phyloP scores from a whole-genome alignment of 164 flowering plant species.

The Nymphaea colorata region DNA sequence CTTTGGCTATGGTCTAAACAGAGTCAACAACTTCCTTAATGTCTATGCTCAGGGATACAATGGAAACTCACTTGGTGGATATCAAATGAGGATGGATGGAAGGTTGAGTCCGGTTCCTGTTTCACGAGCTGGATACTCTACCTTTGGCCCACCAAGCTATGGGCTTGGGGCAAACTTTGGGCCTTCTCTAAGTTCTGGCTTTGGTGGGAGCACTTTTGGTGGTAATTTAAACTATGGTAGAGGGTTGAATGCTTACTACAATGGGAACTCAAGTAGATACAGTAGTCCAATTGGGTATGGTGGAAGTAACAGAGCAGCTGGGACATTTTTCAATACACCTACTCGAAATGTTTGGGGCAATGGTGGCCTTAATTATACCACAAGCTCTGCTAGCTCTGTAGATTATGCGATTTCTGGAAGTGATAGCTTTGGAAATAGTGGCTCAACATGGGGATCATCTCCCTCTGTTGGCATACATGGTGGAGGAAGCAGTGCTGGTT shows the following conservation, averaged over 20 bases:
- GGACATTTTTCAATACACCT: constrained; percentile 29
- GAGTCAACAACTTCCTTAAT: constrained; percentile 47
- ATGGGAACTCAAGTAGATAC: constrained; percentile 27
- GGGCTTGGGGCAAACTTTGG: constrained; percentile 30
- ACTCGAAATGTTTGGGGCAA: constrained; percentile 56
- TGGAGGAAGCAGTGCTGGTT: constrained; percentile 23
- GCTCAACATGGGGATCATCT: constrained; percentile 52
- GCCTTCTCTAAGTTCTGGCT: constrained; percentile 37
- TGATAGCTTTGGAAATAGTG: constrained; percentile 38
- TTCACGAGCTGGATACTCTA: constrained; percentile 49
- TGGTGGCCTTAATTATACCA: constrained; percentile 20
- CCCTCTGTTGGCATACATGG: constrained; percentile 24
- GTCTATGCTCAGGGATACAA: constrained; percentile 49
- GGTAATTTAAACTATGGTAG: constrained; percentile 40
- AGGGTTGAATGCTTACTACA: constrained; percentile 31
- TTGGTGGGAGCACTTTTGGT: constrained; percentile 28
- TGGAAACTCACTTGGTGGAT: constrained; percentile 40
- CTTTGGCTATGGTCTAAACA: constrained; percentile 31
- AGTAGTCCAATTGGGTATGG: constrained; percentile 30
- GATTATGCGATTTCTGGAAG: constrained; percentile 30
- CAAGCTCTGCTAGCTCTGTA: constrained; percentile 24
- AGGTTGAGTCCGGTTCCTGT: constrained; percentile 54
- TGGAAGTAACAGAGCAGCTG: constrained; percentile 31
- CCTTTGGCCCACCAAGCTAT: constrained; percentile 37
- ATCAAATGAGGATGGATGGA: constrained; percentile 59